Evolutionary conservation across 1,284 basidiomycete species (phyloP).

Genomic region (Vanrija sp.): DNA sequence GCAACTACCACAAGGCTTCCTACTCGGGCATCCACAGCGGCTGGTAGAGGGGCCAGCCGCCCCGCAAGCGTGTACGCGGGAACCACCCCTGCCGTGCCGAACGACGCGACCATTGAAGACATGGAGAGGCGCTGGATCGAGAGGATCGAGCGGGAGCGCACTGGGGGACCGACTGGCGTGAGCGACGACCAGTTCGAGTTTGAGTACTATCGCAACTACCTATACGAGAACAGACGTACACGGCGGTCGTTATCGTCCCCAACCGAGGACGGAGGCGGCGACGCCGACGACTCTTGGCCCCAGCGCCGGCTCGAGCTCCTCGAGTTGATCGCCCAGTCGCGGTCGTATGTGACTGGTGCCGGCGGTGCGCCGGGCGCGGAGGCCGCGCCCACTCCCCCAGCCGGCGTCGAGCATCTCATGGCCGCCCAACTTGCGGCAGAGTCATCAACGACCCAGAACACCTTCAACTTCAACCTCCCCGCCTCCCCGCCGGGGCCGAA

Average conservation of each 20-base stretch:
- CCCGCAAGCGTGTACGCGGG: too few species aligned
- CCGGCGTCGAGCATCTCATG: too few species aligned
- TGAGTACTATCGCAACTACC: constrained; percentile 14
- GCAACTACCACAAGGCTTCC: background rate
- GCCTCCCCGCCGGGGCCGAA: background rate
- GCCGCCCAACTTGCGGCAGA: too few species aligned
- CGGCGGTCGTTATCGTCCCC: background rate
- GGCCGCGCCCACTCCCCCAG: background rate
- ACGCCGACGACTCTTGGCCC: constrained; percentile 1
- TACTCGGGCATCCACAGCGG: background rate
- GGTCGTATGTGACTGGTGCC: background rate
- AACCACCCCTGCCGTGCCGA: background rate
- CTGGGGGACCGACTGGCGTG: background rate
- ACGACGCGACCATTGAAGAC: background rate
- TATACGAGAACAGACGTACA: constrained; percentile 6
- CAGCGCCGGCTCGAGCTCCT: constrained; percentile 10
- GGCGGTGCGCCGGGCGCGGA: background rate
- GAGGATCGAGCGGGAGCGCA: constrained; percentile 4
- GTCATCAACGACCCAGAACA: too few species aligned
- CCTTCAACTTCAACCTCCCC: too few species aligned
- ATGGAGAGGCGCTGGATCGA: constrained; percentile 6
- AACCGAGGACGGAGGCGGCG: background rate
- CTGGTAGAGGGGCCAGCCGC: too few species aligned
- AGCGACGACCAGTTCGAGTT: constrained; percentile 7
- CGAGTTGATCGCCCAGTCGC: background rate